Evolutionary conservation across 208 protist genomes (phyloP), one percentile per base, ranked within the genome.

Genomic region (Acanthamoeba lenticulata): DNA sequence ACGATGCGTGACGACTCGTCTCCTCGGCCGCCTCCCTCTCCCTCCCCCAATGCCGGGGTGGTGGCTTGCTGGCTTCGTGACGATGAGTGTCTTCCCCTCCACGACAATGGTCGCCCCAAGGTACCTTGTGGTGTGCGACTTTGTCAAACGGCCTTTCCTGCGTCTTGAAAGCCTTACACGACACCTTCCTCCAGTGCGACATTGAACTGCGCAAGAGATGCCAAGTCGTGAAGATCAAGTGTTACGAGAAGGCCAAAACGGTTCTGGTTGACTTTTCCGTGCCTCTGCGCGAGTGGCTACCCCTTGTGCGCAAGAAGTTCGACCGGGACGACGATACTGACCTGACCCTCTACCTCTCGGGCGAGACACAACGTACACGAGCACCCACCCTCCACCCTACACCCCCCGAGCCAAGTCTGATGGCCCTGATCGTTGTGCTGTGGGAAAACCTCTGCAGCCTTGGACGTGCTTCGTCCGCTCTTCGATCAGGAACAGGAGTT

Each of bases 181-280:
- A 60, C n/a, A n/a, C n/a, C n/a, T 21, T 60, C 9, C 17, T 7
- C 2, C 52, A 89, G 81, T 67, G 44, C 7, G 81, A 67, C 1
- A 44, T 89, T 29, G 81, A 89, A 9, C 52, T 89, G 52, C 44
- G 52, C 1, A 34, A 15, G 34, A 89, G 60, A 44, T 29, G 36
- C 24, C 81, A 89, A 44, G 81, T 89, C n/a, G 52, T 89, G 81
- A 55, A 65, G 81, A n/a, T 89, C n/a, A 89, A 89, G 52, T 89
- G 52, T 24, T 67, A 44, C 44, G 81, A 89, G 0, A 34, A 29
- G 34, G 52, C 52, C 47, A 89, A 89, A 21, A 89, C 81, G 38
- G 52, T 65, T n/a, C 27, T 89, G 45, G 4, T 89, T 38, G 81
- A 89, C 52, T 89, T 67, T 24, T 62, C 47, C 4, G 81, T 24